Conservation (phyloP, 1,284 basidiomycete genomes). For the Cutaneotrichosporon sp. region DNA sequence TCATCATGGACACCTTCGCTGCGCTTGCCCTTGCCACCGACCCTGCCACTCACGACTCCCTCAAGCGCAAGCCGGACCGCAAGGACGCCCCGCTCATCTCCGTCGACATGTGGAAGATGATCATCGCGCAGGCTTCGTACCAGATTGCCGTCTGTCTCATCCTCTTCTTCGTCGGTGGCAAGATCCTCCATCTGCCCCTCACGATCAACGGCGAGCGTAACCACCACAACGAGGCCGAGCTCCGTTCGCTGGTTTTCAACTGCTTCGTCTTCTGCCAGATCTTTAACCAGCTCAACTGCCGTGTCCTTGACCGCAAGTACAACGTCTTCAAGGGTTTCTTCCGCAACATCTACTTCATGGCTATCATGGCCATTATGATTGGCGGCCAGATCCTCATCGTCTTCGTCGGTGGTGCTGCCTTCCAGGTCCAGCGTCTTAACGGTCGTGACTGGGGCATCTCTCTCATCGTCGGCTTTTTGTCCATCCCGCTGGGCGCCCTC, state of each 20-base stretch:
- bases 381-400: slow-evolving; percentile 84
- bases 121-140: slow-evolving; percentile 82
- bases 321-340: slow-evolving; percentile 86
- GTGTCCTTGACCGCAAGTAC: slow-evolving; percentile 77
- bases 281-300: slow-evolving; percentile 88
- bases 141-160: slow-evolving; percentile 81
- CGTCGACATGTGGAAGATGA: slow-evolving; percentile 93
- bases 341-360: slow-evolving; percentile 80
- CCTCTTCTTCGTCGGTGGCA: slow-evolving; percentile 79
- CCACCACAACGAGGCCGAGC: slow-evolving; percentile 54
- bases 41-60: slow-evolving; percentile 75
- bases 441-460: slow-evolving; percentile 92
- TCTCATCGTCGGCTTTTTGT: slow-evolving; percentile 73
- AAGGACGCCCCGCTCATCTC: slow-evolving; percentile 85
- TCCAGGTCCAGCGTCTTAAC: slow-evolving; percentile 77
- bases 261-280: slow-evolving; percentile 95
- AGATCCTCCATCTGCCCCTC: slow-evolving; percentile 64
- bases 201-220: slow-evolving; percentile 36
- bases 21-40: slow-evolving; percentile 96
- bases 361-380: slow-evolving; percentile 79
- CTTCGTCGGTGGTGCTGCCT: slow-evolving; percentile 86
- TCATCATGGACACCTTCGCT: slow-evolving; percentile 96
- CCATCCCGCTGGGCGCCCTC: slow-evolving; percentile 81
- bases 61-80: slow-evolving; percentile 87
- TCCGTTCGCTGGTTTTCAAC: slow-evolving; percentile 92